These are phyloP conservation scores for Apophysomyces variabilis DNA, from an alignment of 371 early-diverging fungal genomes.

Conservation along the genomic window DNA sequence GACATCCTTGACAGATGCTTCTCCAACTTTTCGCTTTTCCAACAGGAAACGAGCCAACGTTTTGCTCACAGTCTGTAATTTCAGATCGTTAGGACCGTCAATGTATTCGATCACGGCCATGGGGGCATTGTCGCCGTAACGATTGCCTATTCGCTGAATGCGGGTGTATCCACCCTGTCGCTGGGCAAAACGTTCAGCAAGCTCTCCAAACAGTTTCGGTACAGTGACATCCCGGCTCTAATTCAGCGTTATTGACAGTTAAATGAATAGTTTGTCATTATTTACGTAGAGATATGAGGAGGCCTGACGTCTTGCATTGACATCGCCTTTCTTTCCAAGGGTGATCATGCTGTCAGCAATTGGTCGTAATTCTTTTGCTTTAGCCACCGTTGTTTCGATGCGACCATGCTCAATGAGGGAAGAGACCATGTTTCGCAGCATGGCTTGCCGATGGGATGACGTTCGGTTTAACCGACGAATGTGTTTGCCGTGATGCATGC, in stretches of 20 bases:
- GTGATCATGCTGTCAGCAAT: constrained; percentile 89
- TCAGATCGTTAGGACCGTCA: constrained; percentile 65
- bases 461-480: constrained; percentile 74
- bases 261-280: neutral
- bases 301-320: constrained; percentile 68
- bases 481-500: constrained; percentile 79
- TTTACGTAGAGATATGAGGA: constrained; percentile 64
- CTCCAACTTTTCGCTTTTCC: constrained; percentile 12
- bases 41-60: constrained; percentile 44
- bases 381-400: constrained; percentile 92
- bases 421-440: constrained; percentile 87
- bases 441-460: constrained; percentile 76
- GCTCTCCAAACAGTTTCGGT: constrained; percentile 84
- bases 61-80: constrained; percentile 56
- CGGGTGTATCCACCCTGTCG: constrained; percentile 94
- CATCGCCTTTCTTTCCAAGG: constrained; percentile 73
- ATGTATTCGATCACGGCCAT: constrained; percentile 91
- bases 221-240: constrained; percentile 74
- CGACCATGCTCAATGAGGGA: constrained; percentile 89
- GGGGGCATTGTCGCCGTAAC: constrained; percentile 88
- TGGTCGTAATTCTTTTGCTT: constrained; percentile 90
- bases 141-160: constrained; percentile 79
- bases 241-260: neutral
- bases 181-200: constrained; percentile 82
- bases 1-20: constrained; percentile 34